Evolutionary conservation across 2,329 filamentous ascomycete species (phyloP), one percentile per base, ranked within the genome.

Genomic region (Thelonectria rubi): DNA sequence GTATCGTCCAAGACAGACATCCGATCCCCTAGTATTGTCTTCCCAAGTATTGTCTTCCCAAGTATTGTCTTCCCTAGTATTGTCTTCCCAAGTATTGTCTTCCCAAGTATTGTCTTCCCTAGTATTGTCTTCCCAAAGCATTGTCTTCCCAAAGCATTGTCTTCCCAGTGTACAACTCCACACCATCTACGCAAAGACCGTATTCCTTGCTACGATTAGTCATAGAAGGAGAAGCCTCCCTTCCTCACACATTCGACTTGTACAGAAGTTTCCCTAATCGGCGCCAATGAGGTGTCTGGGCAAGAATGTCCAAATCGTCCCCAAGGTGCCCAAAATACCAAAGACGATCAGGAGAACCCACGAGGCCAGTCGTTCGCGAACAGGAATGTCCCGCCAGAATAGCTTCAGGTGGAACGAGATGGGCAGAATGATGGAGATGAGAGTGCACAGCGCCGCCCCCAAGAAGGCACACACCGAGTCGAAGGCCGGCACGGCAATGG

Each of bases 401-500:
- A 98, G 87, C 78, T 94, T 97, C 58, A 98, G 79, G 73, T 98
- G 93, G 74, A 99, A 98, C 5, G 89, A 85, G 32, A 97, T 81
- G 0, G 94, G 95, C 52, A 99, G 76, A 17, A 97, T 93, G 67
- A 98, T 89, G 78, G 94, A 98, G 67, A 98, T 96, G 17, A 92
- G 92, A 71, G 97, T 97, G 79, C 94, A 97, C 15, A 97, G 84
- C 3, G 93, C 91, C 40, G 91, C 92, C 12, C 95, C 94, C 79
- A 98, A 88, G 64, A 97, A 89, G 4, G 91, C 91, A 89, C 97
- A 97, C 73, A 97, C 94, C 54, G 89, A 89, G 74, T 97, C 93
- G 72, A 97, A 97, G 0, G 88, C 86, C 0, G 94, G 93, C 72
- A 88, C 86, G 2, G 83, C 62, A 49, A 88, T 82, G 7, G 94